Base-by-base conservation (phyloP, 2,329 filamentous ascomycete genomes). In the Ophiosphaerella narmari region DNA sequence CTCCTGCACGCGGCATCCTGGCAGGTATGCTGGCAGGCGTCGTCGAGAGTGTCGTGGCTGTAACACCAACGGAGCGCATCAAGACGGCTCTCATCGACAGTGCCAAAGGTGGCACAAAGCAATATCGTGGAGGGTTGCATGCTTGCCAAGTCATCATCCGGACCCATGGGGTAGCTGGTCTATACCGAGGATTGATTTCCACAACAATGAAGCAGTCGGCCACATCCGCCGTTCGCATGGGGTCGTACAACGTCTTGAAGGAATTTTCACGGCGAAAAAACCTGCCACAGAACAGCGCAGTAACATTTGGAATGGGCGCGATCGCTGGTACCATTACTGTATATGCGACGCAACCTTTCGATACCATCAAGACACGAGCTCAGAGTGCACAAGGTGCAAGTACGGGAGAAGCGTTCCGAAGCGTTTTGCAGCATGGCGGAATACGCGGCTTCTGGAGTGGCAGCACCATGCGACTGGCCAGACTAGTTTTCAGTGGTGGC, bases 201-300 rank as follows among this genome's bases (percentile, higher is more conserved):
- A 80, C 79, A 0, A 79, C 77, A 0, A 43, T 80, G 41, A 81
- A 81, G 56, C 78, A 81, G 53, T 75, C 77, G 3, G 73, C 74
- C 0, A 80, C 77, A 0, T 79, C 78, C 1, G 76, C 75, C 2
- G 74, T 80, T 1, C 69, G 77, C 6, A 79, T 80, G 76, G 77
- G 78, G 0, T 75, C 72, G 2, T 82, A 81, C 64, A 81, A 80
- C 46, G 68, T 77, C 18, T 59, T 81, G 37, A 75, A 75, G 16
- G 75, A 78, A 37, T 55, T 64, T 13, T 55, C 59, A 12, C 46
- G 50, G 31, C 51, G 43, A 11, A 48, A 60, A 8, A 59, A 63
- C 2, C 37, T 65, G 5, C 51, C 64, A 1, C 60, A 65, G 32
- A 66, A 58, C 21, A 64, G 52, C 5, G 55, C 54, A 2, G 46